A percentile compares a stretch with the other conserved stretches of the same genome.
These are phyloP conservation scores for Colletotrichum filicis DNA, from an alignment of 2,329 filamentous ascomycete genomes.

Conservation along the genomic window DNA sequence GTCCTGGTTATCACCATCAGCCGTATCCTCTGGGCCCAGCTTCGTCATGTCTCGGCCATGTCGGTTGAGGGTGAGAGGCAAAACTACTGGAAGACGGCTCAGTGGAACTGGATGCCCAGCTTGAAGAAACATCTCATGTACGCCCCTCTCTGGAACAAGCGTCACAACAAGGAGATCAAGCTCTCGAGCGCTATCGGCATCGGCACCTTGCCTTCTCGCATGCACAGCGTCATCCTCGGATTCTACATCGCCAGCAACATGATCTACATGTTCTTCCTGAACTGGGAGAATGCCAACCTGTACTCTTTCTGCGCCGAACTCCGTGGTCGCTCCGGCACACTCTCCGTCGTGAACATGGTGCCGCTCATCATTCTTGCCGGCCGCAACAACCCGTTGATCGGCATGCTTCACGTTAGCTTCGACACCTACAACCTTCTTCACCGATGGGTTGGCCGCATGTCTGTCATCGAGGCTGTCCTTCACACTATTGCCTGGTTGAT, in stretches of 20 bases:
- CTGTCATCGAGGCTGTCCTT: conserved; percentile 73
- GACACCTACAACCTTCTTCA: conserved; percentile 88
- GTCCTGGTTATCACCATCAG: conserved; percentile 64
- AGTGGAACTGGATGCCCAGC: conserved; percentile 69
- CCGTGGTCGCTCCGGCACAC: conserved; percentile 82
- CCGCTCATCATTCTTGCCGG: conserved; percentile 89
- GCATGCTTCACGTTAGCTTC: conserved; percentile 86
- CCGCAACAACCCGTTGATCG: conserved; percentile 92
- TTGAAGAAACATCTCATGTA: conserved; percentile 73
- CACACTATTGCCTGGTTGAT: conserved; percentile 81
- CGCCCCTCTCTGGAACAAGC: conserved; percentile 71
- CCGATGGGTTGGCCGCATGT: conserved; percentile 81
- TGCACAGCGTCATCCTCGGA: conserved; percentile 68
- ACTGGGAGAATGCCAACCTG: conserved; percentile 67
- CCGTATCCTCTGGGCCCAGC: conserved; percentile 65
- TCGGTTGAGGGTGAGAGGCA: conserved; percentile 62
- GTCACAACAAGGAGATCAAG: conserved; percentile 75
- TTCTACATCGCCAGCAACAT: conserved; percentile 71
- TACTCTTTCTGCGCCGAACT: conserved; percentile 81
- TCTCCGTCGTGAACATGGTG: conserved; percentile 91
- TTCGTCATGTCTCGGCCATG: conserved; percentile 71
- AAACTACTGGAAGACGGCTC: conserved; percentile 67
- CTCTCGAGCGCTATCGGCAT: conserved; percentile 69
- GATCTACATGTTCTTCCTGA: conserved; percentile 69
- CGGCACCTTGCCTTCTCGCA: conserved; percentile 72